These are phyloP conservation scores for Geranium rotundifolium DNA, from an alignment of 345 rosid genomes.

Conservation along the genomic window DNA sequence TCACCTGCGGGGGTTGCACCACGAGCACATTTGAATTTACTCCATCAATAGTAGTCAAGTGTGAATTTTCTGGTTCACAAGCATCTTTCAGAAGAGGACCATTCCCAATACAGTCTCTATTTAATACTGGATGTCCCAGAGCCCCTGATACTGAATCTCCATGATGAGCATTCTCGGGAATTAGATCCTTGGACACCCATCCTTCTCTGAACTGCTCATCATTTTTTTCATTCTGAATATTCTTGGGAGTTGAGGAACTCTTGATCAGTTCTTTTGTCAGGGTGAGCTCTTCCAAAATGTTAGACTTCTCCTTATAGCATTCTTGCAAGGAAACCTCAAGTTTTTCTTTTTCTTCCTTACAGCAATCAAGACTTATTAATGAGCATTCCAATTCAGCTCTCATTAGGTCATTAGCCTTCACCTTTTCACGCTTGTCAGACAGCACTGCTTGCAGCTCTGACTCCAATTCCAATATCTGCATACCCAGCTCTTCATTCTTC, in stretches of 20 bases:
- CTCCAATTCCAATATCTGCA: conserved; percentile 67
- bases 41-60: conserved; percentile 15
- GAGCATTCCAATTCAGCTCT: conserved; percentile 95
- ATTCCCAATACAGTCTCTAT: background rate
- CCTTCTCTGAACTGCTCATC: conserved; percentile 15
- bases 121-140: no score
- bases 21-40: conserved; percentile 8
- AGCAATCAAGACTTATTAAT: conserved; percentile 84
- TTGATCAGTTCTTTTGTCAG: conserved; percentile 35
- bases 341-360: conserved; percentile 85
- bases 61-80: conserved; percentile 20
- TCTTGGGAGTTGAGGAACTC: conserved; percentile 18
- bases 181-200: conserved; percentile 16
- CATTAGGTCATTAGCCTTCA: conserved; percentile 59
- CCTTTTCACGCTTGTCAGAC: conserved; percentile 68
- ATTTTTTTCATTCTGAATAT: conserved; percentile 20
- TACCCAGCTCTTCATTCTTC: conserved; percentile 69
- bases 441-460: conserved; percentile 46
- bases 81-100: background rate
- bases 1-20: conserved; percentile 34
- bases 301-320: conserved; percentile 47
- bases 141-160: no score
- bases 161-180: background rate
- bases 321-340: conserved; percentile 59
- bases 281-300: conserved; percentile 44